A percentile compares a stretch with the other conserved stretches of the same genome.
Conservation (phyloP, 2,329 filamentous ascomycete species). For the Aspergillus sp. region DNA sequence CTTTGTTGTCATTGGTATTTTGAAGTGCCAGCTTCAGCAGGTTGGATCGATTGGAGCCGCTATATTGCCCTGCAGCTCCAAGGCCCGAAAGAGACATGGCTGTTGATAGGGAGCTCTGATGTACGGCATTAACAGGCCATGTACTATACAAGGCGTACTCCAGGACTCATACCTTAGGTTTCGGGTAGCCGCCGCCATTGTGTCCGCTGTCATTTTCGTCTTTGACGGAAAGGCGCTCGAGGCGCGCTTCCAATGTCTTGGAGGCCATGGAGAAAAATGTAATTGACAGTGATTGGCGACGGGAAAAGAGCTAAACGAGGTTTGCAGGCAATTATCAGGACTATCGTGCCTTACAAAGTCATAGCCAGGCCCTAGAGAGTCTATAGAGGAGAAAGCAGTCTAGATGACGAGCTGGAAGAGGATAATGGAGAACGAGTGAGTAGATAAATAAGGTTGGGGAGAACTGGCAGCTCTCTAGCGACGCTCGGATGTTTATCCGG, state of each 20-base stretch:
- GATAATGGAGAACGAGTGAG: slow-evolving; percentile 8
- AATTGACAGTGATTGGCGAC: slow-evolving; percentile 6
- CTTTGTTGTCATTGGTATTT: slow-evolving; percentile 66
- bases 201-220: slow-evolving; percentile 76
- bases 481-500: slow-evolving; percentile 22
- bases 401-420: slow-evolving; percentile 9
- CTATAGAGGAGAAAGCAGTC: not conserved
- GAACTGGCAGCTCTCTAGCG: slow-evolving; percentile 7
- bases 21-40: slow-evolving; percentile 85
- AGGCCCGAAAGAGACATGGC: slow-evolving; percentile 53
- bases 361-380: not conserved
- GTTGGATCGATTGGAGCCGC: slow-evolving; percentile 68
- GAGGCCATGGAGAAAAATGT: slow-evolving; percentile 63
- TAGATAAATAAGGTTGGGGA: slow-evolving; percentile 15
- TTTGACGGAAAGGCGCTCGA: slow-evolving; percentile 85
- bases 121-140: slow-evolving; percentile 22
- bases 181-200: slow-evolving; percentile 61
- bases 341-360: not conserved
- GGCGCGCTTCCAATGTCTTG: slow-evolving; percentile 77
- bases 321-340: slow-evolving; percentile 4
- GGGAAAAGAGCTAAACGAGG: slow-evolving; percentile 12
- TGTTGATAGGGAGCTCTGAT: slow-evolving; percentile 50
- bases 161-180: slow-evolving; percentile 68
- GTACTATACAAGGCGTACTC: not conserved
- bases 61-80: slow-evolving; percentile 44